Evolutionary conservation across 805 yeast genomes (phyloP).

Genomic region (Hanseniaspora opuntiae): DNA sequence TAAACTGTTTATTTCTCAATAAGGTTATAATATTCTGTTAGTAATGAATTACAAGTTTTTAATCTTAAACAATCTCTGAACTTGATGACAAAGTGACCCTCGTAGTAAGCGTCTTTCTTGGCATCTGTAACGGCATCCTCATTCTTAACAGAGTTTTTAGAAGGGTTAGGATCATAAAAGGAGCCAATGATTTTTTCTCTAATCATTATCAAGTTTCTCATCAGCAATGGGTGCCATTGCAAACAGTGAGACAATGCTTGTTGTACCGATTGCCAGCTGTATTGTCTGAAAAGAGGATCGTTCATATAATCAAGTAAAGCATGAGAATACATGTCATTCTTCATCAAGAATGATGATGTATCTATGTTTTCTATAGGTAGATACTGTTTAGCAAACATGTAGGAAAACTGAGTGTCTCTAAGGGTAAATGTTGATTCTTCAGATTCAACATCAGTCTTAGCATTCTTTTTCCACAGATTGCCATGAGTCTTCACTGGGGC

Average conservation of each 20-base stretch:
- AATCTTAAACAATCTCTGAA: conserved; percentile 44
- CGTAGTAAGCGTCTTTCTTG: conserved; percentile 37
- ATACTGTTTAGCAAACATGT: conserved; percentile 9
- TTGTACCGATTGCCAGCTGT: conserved; percentile 41
- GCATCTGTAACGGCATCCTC: conserved; percentile 14
- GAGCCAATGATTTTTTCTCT: conserved; percentile 48
- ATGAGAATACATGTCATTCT: conserved; percentile 50
- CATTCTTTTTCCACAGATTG: conserved; percentile 56
- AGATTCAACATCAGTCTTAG: conserved; percentile 46
- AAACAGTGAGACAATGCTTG: conserved; percentile 67
- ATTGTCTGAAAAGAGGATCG: conserved; percentile 57
- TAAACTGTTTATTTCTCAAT: conserved; percentile 13
- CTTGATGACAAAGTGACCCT: conserved; percentile 56
- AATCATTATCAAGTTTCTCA: conserved; percentile 60
- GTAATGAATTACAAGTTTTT: conserved; percentile 39
- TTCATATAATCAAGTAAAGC: conserved; percentile 69
- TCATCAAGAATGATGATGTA: conserved; percentile 46
- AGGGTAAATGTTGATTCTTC: conserved; percentile 37
- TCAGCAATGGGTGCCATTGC: conserved; percentile 85
- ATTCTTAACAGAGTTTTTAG: conserved; percentile 11
- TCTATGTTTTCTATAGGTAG: conserved; percentile 9
- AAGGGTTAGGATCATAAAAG: conserved; percentile 27
- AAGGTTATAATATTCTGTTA: conserved; percentile 18
- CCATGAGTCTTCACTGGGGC: conserved; percentile 42
- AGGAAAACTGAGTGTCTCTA: conserved; percentile 6